Evolutionary conservation across 176 grass and related monocot species (phyloP).

Genomic region (Areca catechu): DNA sequence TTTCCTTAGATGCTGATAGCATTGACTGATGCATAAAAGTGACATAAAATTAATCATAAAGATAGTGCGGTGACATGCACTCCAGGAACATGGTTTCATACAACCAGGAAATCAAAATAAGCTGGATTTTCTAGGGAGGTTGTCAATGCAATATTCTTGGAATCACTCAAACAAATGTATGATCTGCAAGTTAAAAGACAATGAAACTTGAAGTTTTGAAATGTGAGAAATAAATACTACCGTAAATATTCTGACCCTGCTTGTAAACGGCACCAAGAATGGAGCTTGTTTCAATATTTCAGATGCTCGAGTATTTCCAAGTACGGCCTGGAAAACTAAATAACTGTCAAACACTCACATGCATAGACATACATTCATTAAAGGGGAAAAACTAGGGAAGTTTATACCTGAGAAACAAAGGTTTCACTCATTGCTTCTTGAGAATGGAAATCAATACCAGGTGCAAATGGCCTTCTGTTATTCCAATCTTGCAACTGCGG

Average conservation of each 20-base stretch:
- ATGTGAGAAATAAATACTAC: slow-evolving; percentile 28
- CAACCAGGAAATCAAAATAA: too few species aligned
- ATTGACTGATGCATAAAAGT: slow-evolving; percentile 44
- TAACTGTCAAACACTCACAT: neutral
- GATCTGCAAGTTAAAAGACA: too few species aligned
- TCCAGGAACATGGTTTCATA: too few species aligned
- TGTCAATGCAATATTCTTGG: too few species aligned
- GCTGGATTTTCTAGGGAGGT: too few species aligned
- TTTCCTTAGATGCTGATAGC: slow-evolving; percentile 66
- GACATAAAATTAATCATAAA: slow-evolving; percentile 6
- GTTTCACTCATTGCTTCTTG: slow-evolving; percentile 93
- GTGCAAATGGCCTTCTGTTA: slow-evolving; percentile 71
- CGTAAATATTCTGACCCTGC: slow-evolving; percentile 88
- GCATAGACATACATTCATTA: too few species aligned
- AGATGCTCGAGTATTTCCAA: slow-evolving; percentile 83
- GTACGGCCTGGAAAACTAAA: slow-evolving; percentile 51
- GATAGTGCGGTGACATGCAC: neutral
- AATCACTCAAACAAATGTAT: too few species aligned
- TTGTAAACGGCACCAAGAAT: slow-evolving; percentile 89
- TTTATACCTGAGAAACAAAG: slow-evolving; percentile 86
- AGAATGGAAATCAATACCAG: slow-evolving; percentile 76
- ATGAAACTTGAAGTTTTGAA: too few species aligned
- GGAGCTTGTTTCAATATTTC: slow-evolving; percentile 91
- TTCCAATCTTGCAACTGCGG: slow-evolving; percentile 98
- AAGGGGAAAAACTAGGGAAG: neutral